Conservation (phyloP, 495 filamentous ascomycete species). For the Beverwykella pulmonaria region DNA sequence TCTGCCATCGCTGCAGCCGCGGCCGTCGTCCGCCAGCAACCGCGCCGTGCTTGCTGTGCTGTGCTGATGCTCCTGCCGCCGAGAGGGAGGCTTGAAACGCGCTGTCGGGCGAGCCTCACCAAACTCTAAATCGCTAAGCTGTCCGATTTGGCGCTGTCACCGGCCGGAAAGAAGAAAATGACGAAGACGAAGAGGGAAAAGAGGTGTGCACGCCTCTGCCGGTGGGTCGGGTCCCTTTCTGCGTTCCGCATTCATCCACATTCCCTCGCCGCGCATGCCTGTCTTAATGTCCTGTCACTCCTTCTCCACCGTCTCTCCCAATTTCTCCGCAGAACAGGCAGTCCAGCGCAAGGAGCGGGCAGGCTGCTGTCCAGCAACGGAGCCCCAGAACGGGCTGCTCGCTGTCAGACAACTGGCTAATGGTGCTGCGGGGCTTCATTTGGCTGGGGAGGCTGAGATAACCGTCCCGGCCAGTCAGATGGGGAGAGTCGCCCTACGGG, state of each 20-base stretch:
- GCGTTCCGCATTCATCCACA: slow-evolving; percentile 7
- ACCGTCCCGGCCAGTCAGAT: slow-evolving; percentile 33
- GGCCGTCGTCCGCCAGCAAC: neutral
- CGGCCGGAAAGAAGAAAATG: slow-evolving; percentile 5
- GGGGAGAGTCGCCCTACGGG: slow-evolving; percentile 26
- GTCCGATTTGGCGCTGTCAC: slow-evolving; percentile 2
- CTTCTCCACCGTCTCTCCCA: no score
- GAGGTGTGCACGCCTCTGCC: neutral
- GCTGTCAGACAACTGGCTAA: slow-evolving; percentile 12
- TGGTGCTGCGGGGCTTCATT: slow-evolving; percentile 31
- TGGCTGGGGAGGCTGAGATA: slow-evolving; percentile 33
- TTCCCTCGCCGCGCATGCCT: slow-evolving; percentile 2
- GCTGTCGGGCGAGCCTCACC: slow-evolving; percentile 17
- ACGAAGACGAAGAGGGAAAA: neutral
- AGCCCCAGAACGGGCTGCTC: neutral
- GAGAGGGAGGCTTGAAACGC: slow-evolving; percentile 9
- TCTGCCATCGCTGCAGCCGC: slow-evolving; percentile 11
- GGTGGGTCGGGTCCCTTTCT: neutral
- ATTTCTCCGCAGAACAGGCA: neutral
- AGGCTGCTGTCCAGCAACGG: neutral
- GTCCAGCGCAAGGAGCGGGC: slow-evolving; percentile 1
- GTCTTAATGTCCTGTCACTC: neutral
- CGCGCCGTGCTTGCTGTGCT: neutral
- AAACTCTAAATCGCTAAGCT: neutral
- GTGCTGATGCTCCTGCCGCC: neutral